Evolutionary conservation across 441 rosid genomes (phyloP).

Genomic region (Erodium texanum): DNA sequence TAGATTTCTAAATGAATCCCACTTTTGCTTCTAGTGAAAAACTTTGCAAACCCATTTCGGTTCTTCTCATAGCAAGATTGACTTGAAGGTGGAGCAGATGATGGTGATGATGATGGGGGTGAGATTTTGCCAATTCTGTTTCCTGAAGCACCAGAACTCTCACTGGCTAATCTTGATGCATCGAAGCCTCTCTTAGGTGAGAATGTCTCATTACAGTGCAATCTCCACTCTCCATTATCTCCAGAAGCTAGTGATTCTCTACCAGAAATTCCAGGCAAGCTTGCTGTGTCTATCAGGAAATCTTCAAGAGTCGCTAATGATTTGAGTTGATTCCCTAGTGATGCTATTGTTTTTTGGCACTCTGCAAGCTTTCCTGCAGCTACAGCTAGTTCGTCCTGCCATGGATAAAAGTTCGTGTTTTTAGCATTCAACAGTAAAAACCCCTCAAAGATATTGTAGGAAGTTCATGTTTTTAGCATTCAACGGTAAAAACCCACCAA

Average conservation of each 20-base stretch:
- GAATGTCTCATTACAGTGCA: conserved; percentile 36
- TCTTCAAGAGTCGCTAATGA: conserved; percentile 5
- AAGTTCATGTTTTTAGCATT: no score
- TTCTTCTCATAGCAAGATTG: conserved; percentile 56
- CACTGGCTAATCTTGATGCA: conserved; percentile 24
- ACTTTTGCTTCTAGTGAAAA: conserved; percentile 74
- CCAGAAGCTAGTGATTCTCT: conserved; percentile 23
- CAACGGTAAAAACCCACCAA: no score
- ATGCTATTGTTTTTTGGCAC: conserved; percentile 12
- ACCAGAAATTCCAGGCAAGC: conserved; percentile 35
- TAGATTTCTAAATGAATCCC: conserved; percentile 81
- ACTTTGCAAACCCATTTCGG: conserved; percentile 80
- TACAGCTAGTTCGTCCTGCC: conserved; percentile 2
- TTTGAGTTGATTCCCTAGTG: conserved; percentile 4
- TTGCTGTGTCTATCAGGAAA: conserved; percentile 25
- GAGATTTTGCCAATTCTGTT: conserved; percentile 26
- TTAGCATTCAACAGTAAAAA: no score
- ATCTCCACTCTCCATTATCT: conserved; percentile 42
- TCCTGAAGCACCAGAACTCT: conserved; percentile 19
- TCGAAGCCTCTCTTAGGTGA: conserved; percentile 33
- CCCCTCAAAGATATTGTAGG: no score
- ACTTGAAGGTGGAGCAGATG: conserved; percentile 31
- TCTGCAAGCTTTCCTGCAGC: conserved; percentile 9
- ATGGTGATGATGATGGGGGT: conserved; percentile 28
- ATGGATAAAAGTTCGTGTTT: conserved; percentile 26